phyloP scores from a whole-genome alignment of 2,329 filamentous ascomycete genomes.

The Mycosphaerella sp. region DNA sequence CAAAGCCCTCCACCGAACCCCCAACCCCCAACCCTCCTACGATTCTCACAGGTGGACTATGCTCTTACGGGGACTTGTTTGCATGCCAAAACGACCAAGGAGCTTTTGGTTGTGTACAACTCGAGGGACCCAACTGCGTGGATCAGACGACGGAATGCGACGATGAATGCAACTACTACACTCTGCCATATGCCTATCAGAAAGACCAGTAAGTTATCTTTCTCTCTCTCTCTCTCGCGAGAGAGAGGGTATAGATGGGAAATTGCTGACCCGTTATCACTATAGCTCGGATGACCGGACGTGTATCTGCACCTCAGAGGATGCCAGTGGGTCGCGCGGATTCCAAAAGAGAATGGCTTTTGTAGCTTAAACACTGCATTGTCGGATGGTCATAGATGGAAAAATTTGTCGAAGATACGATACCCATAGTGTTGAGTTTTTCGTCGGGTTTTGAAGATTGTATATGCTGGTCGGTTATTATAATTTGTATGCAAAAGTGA shows the following conservation, averaged over 20 bases:
- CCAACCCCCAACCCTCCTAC: background rate
- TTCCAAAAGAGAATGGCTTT: background rate
- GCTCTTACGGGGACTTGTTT: background rate
- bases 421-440: too few relatives aligned
- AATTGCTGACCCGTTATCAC: background rate
- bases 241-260: too few relatives aligned
- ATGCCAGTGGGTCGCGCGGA: background rate
- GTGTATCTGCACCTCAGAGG: conserved; percentile 7
- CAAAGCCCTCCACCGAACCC: background rate
- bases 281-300: conserved; percentile 2
- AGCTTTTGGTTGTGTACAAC: conserved; percentile 6
- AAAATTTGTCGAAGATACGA: too few relatives aligned
- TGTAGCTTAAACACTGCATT: too few relatives aligned
- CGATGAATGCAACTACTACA: background rate
- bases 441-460: too few relatives aligned
- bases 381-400: too few relatives aligned
- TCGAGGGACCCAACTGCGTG: conserved; percentile 6
- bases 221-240: background rate
- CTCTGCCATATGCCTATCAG: conserved; percentile 1
- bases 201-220: conserved; percentile 1
- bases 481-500: too few relatives aligned
- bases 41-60: background rate
- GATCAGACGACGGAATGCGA: conserved; percentile 7
- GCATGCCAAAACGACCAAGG: background rate
- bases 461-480: too few relatives aligned